Base-by-base conservation (phyloP, 1,284 basidiomycete species). In the Phlebopus sp. region DNA sequence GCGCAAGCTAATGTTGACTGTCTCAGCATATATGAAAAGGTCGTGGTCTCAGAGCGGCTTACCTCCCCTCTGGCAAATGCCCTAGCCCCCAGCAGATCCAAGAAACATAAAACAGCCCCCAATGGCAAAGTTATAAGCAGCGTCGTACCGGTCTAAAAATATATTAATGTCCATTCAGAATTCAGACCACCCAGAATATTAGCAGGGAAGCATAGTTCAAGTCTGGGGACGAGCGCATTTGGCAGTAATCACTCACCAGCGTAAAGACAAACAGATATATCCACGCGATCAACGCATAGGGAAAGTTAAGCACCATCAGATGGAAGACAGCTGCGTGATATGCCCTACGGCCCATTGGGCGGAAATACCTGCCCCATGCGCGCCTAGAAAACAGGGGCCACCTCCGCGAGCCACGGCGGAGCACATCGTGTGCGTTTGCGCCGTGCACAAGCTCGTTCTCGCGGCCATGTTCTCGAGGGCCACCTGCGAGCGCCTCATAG, bases 231-330 rank as follows among this genome's bases (percentile, higher is more conserved):
- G 19, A 36, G 11, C 15, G 31, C 10, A 29, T 29, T 18, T 14
- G 21, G 25, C 35, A 52, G 4, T 8, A 34, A 44, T 29, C 21
- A 73, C 82, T 58, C 57, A 89, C 86, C 65, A 90, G 64, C 1
- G 87, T 90, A 58, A 89, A 85, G 18, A 86, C 80, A 55, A 90
- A 87, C 5, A 87, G 70, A 62, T 81, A 90, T 4, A 88, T 59
- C 82, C 84, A 90, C 13, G 85, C 82, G 15, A 71, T 58, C 47
- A 90, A 67, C 9, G 85, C 84, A 58, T 78, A 89, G 0, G 86
- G 86, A 57, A 90, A 87, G 65, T 90, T 90, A 54, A 90, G 44
- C 17, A 85, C 67, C 43, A 81, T 59, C 14, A 90, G 71, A 59
- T 90, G 88, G 41, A 85, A 74, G 15, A 86, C 66, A 0, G 86